Evolutionary conservation across 1,139 yeast species (phyloP).

Genomic region (Pichia cactophila): DNA sequence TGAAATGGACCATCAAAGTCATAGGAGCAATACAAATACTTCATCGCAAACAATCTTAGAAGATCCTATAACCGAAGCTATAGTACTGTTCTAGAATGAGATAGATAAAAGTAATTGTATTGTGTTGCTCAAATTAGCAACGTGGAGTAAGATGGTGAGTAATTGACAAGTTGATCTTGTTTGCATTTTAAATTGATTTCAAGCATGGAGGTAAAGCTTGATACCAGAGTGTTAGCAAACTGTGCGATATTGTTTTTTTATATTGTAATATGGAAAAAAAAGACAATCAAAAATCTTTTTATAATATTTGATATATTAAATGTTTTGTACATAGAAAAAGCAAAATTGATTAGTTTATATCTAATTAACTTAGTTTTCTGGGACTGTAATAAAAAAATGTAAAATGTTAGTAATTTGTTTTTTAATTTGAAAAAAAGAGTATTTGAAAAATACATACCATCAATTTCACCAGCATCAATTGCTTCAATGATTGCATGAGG

Average conservation of each 20-base stretch:
- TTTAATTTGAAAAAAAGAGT: background rate
- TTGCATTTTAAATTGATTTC: slow-evolving; percentile 95
- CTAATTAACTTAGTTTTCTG: slow-evolving; percentile 57
- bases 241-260: slow-evolving; percentile 13
- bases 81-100: slow-evolving; percentile 10
- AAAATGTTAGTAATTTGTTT: slow-evolving; percentile 13
- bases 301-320: slow-evolving; percentile 1
- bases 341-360: slow-evolving; percentile 8
- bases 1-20: slow-evolving; percentile 59
- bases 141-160: slow-evolving; percentile 53
- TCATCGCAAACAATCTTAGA: background rate
- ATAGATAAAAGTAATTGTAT: background rate
- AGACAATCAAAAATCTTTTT: slow-evolving; percentile 1
- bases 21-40: slow-evolving; percentile 7
- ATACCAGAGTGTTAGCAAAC: slow-evolving; percentile 98
- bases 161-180: slow-evolving; percentile 67
- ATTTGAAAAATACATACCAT: slow-evolving; percentile 34
- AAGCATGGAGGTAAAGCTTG: slow-evolving; percentile 50
- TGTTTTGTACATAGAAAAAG: slow-evolving; percentile 13
- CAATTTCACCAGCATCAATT: slow-evolving; percentile 96
- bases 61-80: slow-evolving; percentile 17
- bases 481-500: slow-evolving; percentile 98
- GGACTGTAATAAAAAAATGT: slow-evolving; percentile 32
- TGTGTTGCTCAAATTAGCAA: slow-evolving; percentile 9
- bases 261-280: background rate